Evolutionary conservation across 2,329 filamentous ascomycete genomes (phyloP), one percentile per base, ranked within the genome.

Genomic region (Pseudogymnoascus sp.): DNA sequence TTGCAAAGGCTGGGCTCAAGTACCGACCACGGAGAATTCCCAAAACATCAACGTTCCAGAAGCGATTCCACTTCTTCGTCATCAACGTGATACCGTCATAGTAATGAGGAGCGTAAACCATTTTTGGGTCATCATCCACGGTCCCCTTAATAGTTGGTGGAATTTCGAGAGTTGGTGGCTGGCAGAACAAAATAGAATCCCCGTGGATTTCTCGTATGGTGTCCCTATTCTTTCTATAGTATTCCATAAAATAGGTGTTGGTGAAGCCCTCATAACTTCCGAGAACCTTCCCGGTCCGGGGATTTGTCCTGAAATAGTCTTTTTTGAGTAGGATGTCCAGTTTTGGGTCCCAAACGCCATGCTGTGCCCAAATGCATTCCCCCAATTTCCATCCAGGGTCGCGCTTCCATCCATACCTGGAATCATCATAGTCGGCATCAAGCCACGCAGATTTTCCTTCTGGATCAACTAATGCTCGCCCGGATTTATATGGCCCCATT

Each of bases 1-100:
- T 87, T 3, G 90, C 94, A 70, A 99, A 92, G 0, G 90, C 90
- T 10, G 94, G 94, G 19, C 87, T 88, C 65, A 89, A 78, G 69
- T 99, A 99, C 65, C 86, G 87, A 10, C 94, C 94, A 48, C 94
- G 86, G 41, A 99, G 77, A 12, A 99, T 83, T 2, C 94, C 94
- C 57, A 99, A 84, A 3, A 99, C 90, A 71, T 99, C 94, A 6
- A 99, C 88, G 66, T 99, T 99, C 88, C 94, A 99, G 13, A 88
- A 85, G 37, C 92, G 88, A 70, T 97, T 99, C 94, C 94, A 99
- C 72, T 96, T 95, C 75, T 99, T 99, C 10, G 90, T 97, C 81
- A 99, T 89, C 3, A 99, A 79, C 0, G 94, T 99, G 60, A 99
- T 88, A 9, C 94, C 94, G 67, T 99, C 94, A 72, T 99, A 99